Evolutionary conservation across 805 yeast genomes (phyloP).

Genomic region (Candida methanosorbosa): DNA sequence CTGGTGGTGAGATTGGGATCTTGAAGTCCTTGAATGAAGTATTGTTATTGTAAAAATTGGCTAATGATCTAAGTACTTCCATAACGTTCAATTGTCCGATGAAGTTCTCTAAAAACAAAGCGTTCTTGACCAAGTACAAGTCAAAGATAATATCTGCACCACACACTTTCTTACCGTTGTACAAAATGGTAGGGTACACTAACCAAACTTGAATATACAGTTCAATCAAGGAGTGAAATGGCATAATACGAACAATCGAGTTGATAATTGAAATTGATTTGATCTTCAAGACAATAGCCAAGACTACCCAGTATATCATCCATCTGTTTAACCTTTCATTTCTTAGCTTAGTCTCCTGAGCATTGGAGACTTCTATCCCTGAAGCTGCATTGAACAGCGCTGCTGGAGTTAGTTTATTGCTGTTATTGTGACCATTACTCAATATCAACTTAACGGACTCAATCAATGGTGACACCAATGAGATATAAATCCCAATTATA

Average conservation of each 20-base stretch:
- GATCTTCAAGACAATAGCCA: slow-evolving; percentile 27
- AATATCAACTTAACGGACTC: slow-evolving; percentile 19
- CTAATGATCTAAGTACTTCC: slow-evolving; percentile 4
- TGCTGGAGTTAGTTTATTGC: not conserved
- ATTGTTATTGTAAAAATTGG: slow-evolving; percentile 2
- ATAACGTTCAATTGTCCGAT: slow-evolving; percentile 5
- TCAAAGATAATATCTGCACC: slow-evolving; percentile 7
- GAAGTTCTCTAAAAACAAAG: not conserved
- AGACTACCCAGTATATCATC: slow-evolving; percentile 62
- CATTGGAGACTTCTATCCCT: not conserved
- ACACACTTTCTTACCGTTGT: not conserved
- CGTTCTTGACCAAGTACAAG: slow-evolving; percentile 3
- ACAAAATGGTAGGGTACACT: slow-evolving; percentile 33
- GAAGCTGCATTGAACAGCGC: not conserved
- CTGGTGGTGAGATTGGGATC: too few relatives aligned
- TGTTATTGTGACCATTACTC: not conserved
- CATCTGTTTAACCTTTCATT: slow-evolving; percentile 16
- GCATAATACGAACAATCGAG: slow-evolving; percentile 39
- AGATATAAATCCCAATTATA: slow-evolving; percentile 28
- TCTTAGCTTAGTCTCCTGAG: slow-evolving; percentile 1
- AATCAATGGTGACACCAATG: slow-evolving; percentile 29
- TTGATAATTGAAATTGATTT: slow-evolving; percentile 13
- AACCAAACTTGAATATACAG: slow-evolving; percentile 52
- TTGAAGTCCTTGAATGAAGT: too few relatives aligned
- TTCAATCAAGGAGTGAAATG: slow-evolving; percentile 43